Percentiles rank a stretch among this genome's conserved stretches.
These are phyloP conservation scores for Tetragonia tetragonoides DNA, from an alignment of 148 eudicot genomes.

Conservation along the genomic window DNA sequence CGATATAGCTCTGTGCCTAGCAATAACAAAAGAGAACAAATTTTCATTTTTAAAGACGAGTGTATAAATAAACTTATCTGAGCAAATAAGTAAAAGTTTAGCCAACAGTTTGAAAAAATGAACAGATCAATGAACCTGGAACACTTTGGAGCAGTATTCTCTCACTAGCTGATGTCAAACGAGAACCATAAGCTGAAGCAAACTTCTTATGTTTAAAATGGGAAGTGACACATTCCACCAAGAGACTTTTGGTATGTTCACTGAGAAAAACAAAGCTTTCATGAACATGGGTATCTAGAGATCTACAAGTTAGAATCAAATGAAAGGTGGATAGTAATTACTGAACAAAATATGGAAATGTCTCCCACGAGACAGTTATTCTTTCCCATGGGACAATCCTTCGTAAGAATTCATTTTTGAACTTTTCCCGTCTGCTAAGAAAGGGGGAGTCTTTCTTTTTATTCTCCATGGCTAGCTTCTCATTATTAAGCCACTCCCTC, in stretches of 20 bases:
- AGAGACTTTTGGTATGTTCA: slow-evolving; percentile 68
- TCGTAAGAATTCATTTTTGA: slow-evolving; percentile 77
- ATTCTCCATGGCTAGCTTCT: slow-evolving; percentile 74
- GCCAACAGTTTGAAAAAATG: neutral
- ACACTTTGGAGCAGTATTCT: slow-evolving; percentile 90
- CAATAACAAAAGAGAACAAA: slow-evolving; percentile 12
- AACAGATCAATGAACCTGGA: slow-evolving; percentile 55
- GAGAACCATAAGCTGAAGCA: slow-evolving; percentile 63
- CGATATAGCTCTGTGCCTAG: slow-evolving; percentile 96
- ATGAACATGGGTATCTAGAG: slow-evolving; percentile 15
- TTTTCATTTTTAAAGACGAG: neutral
- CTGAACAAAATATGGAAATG: slow-evolving; percentile 90
- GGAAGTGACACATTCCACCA: slow-evolving; percentile 84
- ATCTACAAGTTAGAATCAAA: neutral
- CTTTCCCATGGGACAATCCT: slow-evolving; percentile 96
- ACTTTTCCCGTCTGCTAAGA: slow-evolving; percentile 66
- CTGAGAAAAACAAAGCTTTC: slow-evolving; percentile 40
- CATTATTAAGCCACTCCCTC: slow-evolving; percentile 85
- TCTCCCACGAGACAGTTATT: slow-evolving; percentile 85
- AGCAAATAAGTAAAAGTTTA: neutral
- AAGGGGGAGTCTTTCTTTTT: slow-evolving; percentile 88
- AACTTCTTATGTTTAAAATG: slow-evolving; percentile 68
- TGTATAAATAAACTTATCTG: neutral
- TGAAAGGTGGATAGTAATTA: slow-evolving; percentile 32
- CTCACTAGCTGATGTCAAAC: slow-evolving; percentile 78